phyloP scores from a whole-genome alignment of 2,329 filamentous ascomycete genomes.

The Phyllosticta ampelicida region DNA sequence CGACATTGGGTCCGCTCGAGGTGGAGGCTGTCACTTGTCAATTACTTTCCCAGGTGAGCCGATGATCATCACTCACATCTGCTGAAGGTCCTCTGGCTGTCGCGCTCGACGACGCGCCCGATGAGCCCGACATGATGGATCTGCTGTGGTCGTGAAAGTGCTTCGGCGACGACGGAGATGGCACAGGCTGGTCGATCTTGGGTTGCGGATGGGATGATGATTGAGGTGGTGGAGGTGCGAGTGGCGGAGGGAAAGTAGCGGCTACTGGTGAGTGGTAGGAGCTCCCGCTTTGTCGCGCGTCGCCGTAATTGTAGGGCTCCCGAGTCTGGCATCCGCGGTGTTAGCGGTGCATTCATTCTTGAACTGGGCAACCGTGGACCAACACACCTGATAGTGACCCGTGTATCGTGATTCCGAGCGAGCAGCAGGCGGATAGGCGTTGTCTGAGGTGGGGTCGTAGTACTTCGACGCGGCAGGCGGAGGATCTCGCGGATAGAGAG shows the following conservation, averaged over 20 bases:
- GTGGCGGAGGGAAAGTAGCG: conserved; percentile 22
- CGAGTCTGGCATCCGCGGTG: conserved; percentile 17
- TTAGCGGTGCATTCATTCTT: conserved; percentile 1
- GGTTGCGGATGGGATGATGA: conserved; percentile 22
- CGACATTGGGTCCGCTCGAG: conserved; percentile 80
- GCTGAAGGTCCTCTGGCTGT: conserved; percentile 24
- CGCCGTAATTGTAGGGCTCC: conserved; percentile 25
- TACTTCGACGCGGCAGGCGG: conserved; percentile 34
- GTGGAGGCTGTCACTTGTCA: conserved; percentile 47
- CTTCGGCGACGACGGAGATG: conserved; percentile 28
- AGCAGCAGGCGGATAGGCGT: conserved; percentile 25
- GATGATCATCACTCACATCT: conserved; percentile 19
- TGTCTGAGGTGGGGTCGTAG: conserved; percentile 40
- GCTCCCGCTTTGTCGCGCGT: conserved; percentile 22
- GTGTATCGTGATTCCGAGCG: conserved; percentile 25
- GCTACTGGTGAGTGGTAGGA: conserved; percentile 29
- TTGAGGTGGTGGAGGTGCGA: conserved; percentile 29
- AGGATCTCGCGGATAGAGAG: conserved; percentile 29
- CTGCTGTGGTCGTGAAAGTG: conserved; percentile 18
- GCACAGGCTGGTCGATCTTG: conserved; percentile 26
- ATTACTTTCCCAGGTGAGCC: conserved; percentile 15
- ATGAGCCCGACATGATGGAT: conserved; percentile 21
- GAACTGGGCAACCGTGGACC: conserved; percentile 19
- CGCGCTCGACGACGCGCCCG: conserved; percentile 20
- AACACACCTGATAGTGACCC: conserved; percentile 17